A percentile compares a stretch with the other conserved stretches of the same genome.
phyloP scores from a whole-genome alignment of 225 moss, liverwort and hornwort genomes.

The Pseudoscleropodium purum region DNA sequence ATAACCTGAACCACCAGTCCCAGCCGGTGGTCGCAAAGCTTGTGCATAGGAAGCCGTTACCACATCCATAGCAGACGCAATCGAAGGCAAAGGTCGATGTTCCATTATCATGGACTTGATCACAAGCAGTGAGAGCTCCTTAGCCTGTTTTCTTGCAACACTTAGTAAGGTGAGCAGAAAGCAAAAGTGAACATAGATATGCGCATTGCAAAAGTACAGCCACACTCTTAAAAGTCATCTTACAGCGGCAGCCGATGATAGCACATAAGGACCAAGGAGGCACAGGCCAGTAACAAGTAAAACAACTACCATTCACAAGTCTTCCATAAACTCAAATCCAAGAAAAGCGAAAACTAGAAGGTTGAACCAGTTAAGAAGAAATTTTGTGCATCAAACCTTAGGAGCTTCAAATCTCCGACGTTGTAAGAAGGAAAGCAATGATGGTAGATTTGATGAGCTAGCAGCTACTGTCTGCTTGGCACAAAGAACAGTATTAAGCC shows the following conservation, averaged over 20 bases:
- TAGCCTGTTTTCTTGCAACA: constrained; percentile 48
- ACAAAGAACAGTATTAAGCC: neutral
- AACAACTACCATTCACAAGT: neutral
- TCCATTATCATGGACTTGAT: constrained; percentile 88
- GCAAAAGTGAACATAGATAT: neutral
- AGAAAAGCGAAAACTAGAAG: neutral
- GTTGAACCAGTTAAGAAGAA: neutral
- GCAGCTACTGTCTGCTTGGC: constrained; percentile 79
- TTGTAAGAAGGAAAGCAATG: constrained; percentile 75
- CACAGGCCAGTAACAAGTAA: neutral
- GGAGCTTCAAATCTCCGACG: constrained; percentile 72
- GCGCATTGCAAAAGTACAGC: neutral
- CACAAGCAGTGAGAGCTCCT: constrained; percentile 68
- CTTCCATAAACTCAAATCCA: neutral
- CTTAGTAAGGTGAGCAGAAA: neutral
- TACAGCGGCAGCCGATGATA: neutral
- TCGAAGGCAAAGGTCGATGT: constrained; percentile 69
- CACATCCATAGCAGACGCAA: constrained; percentile 89
- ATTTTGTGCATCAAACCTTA: constrained; percentile 34
- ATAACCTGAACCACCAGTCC: constrained; percentile 31
- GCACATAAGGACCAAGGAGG: neutral
- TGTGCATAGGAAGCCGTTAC: constrained; percentile 66
- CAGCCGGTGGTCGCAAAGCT: constrained; percentile 42
- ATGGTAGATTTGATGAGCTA: constrained; percentile 77
- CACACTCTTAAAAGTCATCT: neutral